A percentile compares a stretch with the other conserved stretches of the same genome.
Evolutionary conservation across 345 rosid genomes (phyloP).

Genomic region (Citropsis articulata): DNA sequence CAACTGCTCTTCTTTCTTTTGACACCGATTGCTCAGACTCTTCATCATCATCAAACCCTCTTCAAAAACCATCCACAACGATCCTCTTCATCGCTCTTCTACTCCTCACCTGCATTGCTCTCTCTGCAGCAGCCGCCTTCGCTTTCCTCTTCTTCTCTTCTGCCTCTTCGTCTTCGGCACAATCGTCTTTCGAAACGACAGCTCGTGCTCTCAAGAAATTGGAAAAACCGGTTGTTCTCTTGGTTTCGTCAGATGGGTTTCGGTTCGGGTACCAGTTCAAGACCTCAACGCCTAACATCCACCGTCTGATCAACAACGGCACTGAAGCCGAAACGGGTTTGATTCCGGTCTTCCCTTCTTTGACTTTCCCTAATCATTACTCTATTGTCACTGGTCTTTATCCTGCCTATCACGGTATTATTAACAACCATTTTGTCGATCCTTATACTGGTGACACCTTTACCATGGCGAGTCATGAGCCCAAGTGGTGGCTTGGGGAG

Average conservation of each 20-base stretch:
- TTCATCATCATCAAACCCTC: constrained; percentile 11
- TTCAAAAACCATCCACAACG: constrained; percentile 29
- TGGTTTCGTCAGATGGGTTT: constrained; percentile 91
- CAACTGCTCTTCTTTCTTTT: constrained; percentile 64
- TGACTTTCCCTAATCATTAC: constrained; percentile 93
- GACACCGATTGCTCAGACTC: constrained; percentile 33
- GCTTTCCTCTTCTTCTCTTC: constrained; percentile 63
- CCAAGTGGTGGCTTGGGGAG: constrained; percentile 96
- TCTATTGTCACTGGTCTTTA: constrained; percentile 92
- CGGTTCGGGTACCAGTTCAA: constrained; percentile 95
- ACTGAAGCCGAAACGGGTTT: constrained; percentile 85
- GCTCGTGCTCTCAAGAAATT: constrained; percentile 68
- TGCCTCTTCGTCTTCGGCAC: constrained; percentile 7
- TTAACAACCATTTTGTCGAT: constrained; percentile 67
- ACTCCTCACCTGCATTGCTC: constrained; percentile 54
- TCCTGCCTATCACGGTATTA: constrained; percentile 82
- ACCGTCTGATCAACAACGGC: constrained; percentile 70
- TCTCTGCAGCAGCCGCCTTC: constrained; percentile 71
- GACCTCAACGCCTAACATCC: constrained; percentile 63
- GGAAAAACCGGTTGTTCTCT: constrained; percentile 58
- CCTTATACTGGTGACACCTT: constrained; percentile 57
- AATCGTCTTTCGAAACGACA: constrained; percentile 16
- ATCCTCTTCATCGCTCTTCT: constrained; percentile 52
- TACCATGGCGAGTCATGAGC: constrained; percentile 73
- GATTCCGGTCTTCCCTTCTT: constrained; percentile 84